Evolutionary conservation across 192 early-diverging fungal genomes (phyloP), one percentile per base, ranked within the genome.

Genomic region (Phlyctochytrium planicorne): DNA sequence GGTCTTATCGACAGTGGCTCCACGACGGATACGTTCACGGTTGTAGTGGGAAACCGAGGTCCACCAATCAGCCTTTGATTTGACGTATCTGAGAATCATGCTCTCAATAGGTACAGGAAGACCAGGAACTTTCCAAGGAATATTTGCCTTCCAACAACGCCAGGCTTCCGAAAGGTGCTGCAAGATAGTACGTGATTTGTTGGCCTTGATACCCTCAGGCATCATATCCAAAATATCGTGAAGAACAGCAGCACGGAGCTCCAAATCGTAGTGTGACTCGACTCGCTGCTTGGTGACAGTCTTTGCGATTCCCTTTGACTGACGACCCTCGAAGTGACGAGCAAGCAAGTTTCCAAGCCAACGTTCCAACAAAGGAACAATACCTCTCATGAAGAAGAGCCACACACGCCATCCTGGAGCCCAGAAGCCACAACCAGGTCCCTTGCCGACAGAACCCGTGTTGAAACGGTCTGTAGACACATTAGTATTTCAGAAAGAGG

Each of bases 31-130:
- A 79, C 97, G 93, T 77, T 98, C 97, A 68, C 97, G 91, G 81
- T 97, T 99, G 78, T 97, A 99, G 82, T 99, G 95, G 14, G 96
- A 88, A 27, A 96, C 94, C 27, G 91, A 92, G 0, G 94, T 98
- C 97, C 97, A 99, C 97, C 97, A 99, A 81, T 99, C 97, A n/a
- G 97, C 95, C 81, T 99, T 99, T 60, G 94, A 89, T 80, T 98
- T 98, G 65, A 99, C 95, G 79, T 99, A 99, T 47, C 95, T 90
- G 70, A 98, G 76, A 73, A 99, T 96, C 93, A 99, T 97, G 82
- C 97, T 98, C 73, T 98, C 95, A 64, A 99, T 91, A 2, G 97
- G 91, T 33, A 87, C 90, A n/a, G 97, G 95, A 84, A 99, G 87
- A 36, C 96, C 96, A 53, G 95, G 94, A 20, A 99, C 96, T 72